Conservation (phyloP, 2,329 filamentous ascomycete genomes). For the Ophiostoma sp. region DNA sequence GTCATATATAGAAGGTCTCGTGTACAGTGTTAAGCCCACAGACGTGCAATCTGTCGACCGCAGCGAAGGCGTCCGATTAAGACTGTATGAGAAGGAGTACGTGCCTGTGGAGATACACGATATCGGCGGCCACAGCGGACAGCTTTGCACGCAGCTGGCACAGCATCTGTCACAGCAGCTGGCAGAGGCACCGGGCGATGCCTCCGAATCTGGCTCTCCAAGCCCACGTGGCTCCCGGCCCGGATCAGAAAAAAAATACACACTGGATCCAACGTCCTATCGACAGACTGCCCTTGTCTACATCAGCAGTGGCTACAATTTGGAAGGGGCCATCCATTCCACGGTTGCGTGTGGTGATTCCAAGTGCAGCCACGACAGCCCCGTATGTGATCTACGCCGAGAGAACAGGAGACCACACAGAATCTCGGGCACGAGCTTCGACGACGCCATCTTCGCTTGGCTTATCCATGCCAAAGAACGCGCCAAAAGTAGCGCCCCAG, state of each 20-base stretch:
- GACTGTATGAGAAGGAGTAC: background rate
- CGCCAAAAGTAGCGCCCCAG: background rate
- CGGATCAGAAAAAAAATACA: background rate
- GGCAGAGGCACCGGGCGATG: background rate
- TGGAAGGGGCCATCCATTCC: background rate
- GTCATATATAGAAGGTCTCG: background rate
- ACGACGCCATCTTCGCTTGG: background rate
- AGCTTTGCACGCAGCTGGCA: background rate
- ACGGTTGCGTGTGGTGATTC: background rate
- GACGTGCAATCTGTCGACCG: background rate
- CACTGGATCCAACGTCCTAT: background rate
- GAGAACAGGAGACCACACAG: background rate
- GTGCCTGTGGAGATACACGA: background rate
- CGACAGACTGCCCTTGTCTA: background rate
- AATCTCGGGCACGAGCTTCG: background rate
- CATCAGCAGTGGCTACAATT: background rate
- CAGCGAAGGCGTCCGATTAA: background rate
- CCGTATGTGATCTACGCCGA: background rate
- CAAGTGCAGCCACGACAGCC: background rate
- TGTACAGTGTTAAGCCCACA: background rate
- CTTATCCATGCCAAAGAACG: background rate
- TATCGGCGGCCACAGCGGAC: background rate
- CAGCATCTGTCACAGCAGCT: background rate
- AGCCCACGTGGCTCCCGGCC: no score
- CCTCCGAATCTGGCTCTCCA: no score